Evolutionary conservation across 1,284 basidiomycete species (phyloP), one percentile per base, ranked within the genome.

Genomic region (Apiotrichum siamense): DNA sequence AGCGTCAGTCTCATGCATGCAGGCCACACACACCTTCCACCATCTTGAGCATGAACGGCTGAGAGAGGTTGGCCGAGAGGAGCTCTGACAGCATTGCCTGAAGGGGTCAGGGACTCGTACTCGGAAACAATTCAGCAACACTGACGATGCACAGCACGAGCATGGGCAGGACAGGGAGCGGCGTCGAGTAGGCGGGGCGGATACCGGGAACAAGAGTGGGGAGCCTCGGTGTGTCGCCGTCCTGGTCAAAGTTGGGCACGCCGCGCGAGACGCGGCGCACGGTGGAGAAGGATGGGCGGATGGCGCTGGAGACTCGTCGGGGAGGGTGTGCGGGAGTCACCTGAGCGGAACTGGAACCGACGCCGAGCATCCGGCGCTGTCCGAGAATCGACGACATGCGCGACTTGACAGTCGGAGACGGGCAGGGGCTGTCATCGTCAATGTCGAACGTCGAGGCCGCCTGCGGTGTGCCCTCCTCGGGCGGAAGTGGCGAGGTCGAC

Each of bases 11-110:
- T 17, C n/a, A n/a, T n/a, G 24, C 10, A 18, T 1, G 13, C 17
- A 20, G 11, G n/a, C 9, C 4, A 5, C 20, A 54, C 77, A 40
- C 59, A 84, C 86, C 83, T 80, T 88, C 87, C 21, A 96, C 88
- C 92, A 96, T 94, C 75, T 89, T 89, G 51, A 92, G 77, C 44
- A 92, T 72, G 69, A 92, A 93, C 11, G 88, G 90, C 26, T 86
- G 88, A 11, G 87, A 87, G 26, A 93, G 85, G 65, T 92, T 93
- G 23, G 92, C 91, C 9, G 85, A 86, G 38, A 96, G 74, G 66
- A 96, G 92, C 73, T 97, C 92, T 40, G 89, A 90, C 17, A 94
- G 79, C 85, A 96, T 87, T 2, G 87, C 87, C 86, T 92, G 61
- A 17, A 59, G 33, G 11, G 37, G 26, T 37, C 17, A 42, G 27